Evolutionary conservation across 2,329 filamentous ascomycete species (phyloP), one percentile per base, ranked within the genome.

Genomic region (Magnaporthiopsis rhizophila): DNA sequence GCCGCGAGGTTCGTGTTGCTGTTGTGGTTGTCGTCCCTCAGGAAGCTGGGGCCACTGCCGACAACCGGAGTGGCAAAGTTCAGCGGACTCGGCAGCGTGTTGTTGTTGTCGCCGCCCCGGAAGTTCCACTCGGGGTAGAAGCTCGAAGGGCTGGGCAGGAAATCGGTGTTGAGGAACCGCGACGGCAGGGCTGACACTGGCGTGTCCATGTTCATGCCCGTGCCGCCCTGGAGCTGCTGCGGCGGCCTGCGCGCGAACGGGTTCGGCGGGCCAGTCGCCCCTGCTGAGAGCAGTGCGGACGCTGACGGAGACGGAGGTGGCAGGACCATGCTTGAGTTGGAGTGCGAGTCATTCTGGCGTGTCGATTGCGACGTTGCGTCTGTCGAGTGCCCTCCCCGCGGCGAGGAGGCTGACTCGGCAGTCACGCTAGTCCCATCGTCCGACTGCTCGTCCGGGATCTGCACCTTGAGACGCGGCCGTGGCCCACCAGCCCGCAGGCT

Each of bases 51-150:
- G 2, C 86, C 86, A 1, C 81, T 83, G 1, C 81, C 83, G 2
- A 83, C 82, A 2, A 88, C 79, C 0, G 95, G 95, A 1, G 95
- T 98, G 45, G 91, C 90, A 75, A 97, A 97, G 66, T 93, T 96
- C 68, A 98, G 79, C 12, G 95, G 95, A 73, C 92, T 97, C 0
- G 93, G 93, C 61, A 98, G 81, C 69, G 96, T 95, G 71, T 95
- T 96, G 73, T 84, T 90, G 69, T 95, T 90, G 65, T 80, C 75
- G 71, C 83, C 65, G 74, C 86, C 74, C 74, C 87, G 73, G 74
- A 91, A 92, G 69, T 89, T 88, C 93, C 93, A 97, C 67, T 96
- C 92, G 0, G 90, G 88, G 72, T 96, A 98, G 77, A 98, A 97
- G 68, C 87, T 92, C 68, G 90, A 96, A 0, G 95, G 95, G 64